Percentiles rank a stretch among this genome's conserved stretches.
phyloP scores from a whole-genome alignment of 306 rosid species.

The Castanospermum australe region DNA sequence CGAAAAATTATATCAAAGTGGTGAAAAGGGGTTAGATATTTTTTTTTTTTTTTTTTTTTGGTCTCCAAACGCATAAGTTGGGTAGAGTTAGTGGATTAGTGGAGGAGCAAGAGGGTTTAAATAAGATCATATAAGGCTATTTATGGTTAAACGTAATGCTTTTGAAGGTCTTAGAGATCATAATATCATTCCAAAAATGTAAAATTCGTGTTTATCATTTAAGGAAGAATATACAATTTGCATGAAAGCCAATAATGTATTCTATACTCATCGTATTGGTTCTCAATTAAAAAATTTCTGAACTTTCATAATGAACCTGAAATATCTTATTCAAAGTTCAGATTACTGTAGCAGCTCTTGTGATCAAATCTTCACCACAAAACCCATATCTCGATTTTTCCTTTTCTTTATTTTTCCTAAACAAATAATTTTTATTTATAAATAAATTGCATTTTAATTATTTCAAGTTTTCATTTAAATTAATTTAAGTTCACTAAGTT shows the following conservation, averaged over 20 bases:
- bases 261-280: not conserved
- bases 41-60: no score
- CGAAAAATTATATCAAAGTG: not conserved
- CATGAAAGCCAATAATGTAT: not conserved
- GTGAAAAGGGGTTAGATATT: not conserved
- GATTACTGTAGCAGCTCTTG: not conserved
- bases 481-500: no score
- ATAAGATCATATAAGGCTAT: constrained; percentile 13
- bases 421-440: not conserved
- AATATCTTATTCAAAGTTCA: not conserved
- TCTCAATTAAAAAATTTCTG: not conserved
- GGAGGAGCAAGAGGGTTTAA: not conserved
- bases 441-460: not conserved
- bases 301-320: not conserved
- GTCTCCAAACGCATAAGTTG: not conserved
- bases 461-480: no score
- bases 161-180: not conserved
- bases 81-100: constrained; percentile 10
- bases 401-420: not conserved
- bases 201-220: constrained; percentile 26
- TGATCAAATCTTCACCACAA: not conserved
- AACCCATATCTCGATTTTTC: not conserved
- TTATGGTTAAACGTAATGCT: constrained; percentile 24
- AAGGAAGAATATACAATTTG: not conserved
- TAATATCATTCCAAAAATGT: constrained; percentile 26